A percentile compares a stretch with the other conserved stretches of the same genome.
Conservation (phyloP, 495 filamentous ascomycete genomes). For the Penicillium salamii region DNA sequence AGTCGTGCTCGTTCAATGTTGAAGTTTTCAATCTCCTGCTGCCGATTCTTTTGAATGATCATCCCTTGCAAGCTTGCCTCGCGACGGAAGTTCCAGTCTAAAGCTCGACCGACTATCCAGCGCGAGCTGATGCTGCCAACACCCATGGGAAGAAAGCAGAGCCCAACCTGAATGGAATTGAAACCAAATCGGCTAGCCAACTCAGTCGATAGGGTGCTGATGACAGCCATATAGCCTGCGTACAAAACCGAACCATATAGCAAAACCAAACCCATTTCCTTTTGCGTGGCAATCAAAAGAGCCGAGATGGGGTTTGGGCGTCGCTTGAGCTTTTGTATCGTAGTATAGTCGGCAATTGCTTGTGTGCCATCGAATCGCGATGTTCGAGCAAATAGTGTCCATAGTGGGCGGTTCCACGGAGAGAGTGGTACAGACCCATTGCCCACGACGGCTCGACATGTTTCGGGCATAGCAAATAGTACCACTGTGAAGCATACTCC, state of each 20-base stretch:
- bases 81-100: constrained; percentile 45
- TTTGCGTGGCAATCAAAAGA: constrained; percentile 36
- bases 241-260: constrained; percentile 29
- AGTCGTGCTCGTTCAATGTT: constrained; percentile 26
- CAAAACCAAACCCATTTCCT: constrained; percentile 35
- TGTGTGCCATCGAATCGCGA: constrained; percentile 8
- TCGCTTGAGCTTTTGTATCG: constrained; percentile 11
- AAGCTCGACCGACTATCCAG: constrained; percentile 31
- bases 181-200: constrained; percentile 37
- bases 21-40: constrained; percentile 39
- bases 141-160: constrained; percentile 47
- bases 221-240: constrained; percentile 20
- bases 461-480: not conserved
- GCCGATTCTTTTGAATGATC: constrained; percentile 33
- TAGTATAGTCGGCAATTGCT: constrained; percentile 3
- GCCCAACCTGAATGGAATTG: constrained; percentile 40
- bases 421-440: constrained; percentile 42
- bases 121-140: constrained; percentile 35
- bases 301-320: constrained; percentile 27
- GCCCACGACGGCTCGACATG: constrained; percentile 35
- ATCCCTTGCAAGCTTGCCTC: constrained; percentile 29
- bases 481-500: not conserved
- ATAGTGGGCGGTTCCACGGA: constrained; percentile 36
- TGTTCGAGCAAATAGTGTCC: constrained; percentile 15
- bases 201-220: constrained; percentile 31